Evolutionary conservation across 306 rosid species (phyloP), one percentile per base, ranked within the genome.

Genomic region (Sophora flavescens): DNA sequence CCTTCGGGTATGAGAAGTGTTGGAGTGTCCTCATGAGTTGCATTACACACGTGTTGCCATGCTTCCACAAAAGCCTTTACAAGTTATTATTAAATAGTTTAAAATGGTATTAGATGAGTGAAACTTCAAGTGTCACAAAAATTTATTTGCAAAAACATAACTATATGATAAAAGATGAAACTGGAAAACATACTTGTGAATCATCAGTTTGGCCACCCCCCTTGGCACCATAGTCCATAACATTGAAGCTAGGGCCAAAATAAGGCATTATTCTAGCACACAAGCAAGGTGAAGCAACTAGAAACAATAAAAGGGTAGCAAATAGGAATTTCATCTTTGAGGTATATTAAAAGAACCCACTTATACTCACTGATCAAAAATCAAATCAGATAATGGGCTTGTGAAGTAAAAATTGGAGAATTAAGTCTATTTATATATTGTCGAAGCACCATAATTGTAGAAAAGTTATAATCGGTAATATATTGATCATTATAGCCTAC

Each of bases 141-240:
- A 47, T 18, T 14, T 15, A n/a, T 53, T 4, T 14, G 8, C 2
- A 59, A 44, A 58, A 59, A 4, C 2, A 16, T 32, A 15, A 6
- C 6, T 28, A 15, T 17, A 38, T 70, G 17, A 52, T 9, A 16
- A 18, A 1, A 42, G 2, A 51, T 35, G 15, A 22, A 48, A 59
- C 6, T 39, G 36, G 2, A 11, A 30, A 42, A 53, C 18, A 52
- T 73, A 89, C 91, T 14, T 79, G 38, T n/a, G 88, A 76, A 68
- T 88, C 89, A 68, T 88, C 91, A 2, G 68, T 13, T 71, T 15
- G 47, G n/a, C 86, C 88, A 68, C 88, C 42, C 14, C 88, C 90
- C 2, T 0, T 8, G 0, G 91, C 91, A 26, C 90, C 91, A 75
- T 77, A 89, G 12, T 51, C 22, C 16, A 72, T 3, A 7, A 87